phyloP scores from a whole-genome alignment of 495 filamentous ascomycete genomes.

The Hamigera avellanea region DNA sequence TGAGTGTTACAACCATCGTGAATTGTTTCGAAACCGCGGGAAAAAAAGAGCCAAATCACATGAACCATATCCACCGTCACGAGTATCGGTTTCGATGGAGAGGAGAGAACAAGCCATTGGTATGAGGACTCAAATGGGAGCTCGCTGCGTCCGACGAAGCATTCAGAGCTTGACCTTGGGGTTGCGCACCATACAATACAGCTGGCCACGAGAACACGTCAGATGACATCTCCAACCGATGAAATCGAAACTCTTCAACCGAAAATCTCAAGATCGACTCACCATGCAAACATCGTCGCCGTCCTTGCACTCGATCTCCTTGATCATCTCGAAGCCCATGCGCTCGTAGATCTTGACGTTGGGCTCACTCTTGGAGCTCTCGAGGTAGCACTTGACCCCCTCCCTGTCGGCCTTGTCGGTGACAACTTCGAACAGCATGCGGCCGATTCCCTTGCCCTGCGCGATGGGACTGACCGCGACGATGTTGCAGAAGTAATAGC shows the following conservation, averaged over 20 bases:
- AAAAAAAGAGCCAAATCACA: too few species aligned
- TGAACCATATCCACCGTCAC: too few species aligned
- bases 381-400: conserved; percentile 48
- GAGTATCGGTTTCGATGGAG: too few species aligned
- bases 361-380: conserved; percentile 46
- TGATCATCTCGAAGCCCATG: conserved; percentile 50
- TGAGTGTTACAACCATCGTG: too few species aligned
- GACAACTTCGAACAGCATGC: conserved; percentile 42
- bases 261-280: conserved; percentile 6
- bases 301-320: conserved; percentile 49
- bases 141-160: too few species aligned
- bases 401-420: conserved; percentile 44
- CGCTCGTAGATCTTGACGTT: conserved; percentile 54
- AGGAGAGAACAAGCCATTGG: too few species aligned
- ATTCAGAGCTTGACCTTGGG: conserved; percentile 9
- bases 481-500: conserved; percentile 60
- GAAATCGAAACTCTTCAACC: neutral
- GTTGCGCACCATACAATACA: conserved; percentile 24
- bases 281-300: conserved; percentile 33
- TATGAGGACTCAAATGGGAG: too few species aligned
- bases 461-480: conserved; percentile 49
- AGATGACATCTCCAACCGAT: conserved; percentile 1
- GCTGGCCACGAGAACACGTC: conserved; percentile 5
- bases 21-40: too few species aligned
- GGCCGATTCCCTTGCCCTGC: conserved; percentile 48